Base-by-base conservation (phyloP, 1,284 basidiomycete species). In the Leccinum angustisporum region DNA sequence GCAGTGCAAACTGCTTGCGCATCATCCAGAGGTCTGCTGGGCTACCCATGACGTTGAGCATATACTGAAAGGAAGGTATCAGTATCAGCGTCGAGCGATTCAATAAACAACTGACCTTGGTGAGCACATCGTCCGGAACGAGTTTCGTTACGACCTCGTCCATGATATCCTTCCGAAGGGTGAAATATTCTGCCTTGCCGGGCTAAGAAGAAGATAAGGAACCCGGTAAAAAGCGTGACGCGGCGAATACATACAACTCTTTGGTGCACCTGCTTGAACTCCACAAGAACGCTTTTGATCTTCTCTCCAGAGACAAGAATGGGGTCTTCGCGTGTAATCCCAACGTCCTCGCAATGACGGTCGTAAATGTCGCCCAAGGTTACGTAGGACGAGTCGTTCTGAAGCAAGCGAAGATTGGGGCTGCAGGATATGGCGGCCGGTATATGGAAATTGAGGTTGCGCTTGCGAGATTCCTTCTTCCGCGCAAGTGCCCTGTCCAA, bases 311-410 rank as follows among this genome's bases (percentile, higher is more conserved):
- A 88, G 59, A 87, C 85, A 33, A 98, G 80, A 38, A 93, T 86
- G 0, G 97, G 93, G 67, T 98, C 95, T 77, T 99, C 97, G 68
- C 92, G 86, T 8, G 88, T 85, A 66, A 97, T 86, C 14, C 92
- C 89, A 54, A 80, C 81, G 63, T 86, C 84, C 65, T 90, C 84
- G 74, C 95, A 97, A 73, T 95, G 90, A 50, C 90, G 85, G 73
- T 99, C 97, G 75, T 93, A 96, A 61, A 99, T 92, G 69, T 99
- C 98, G 65, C 94, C 94, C 61, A 99, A 79, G 21, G 90, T 91
- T 67, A 97, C 84, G 70, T 97, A 96, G 0, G 95, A 95, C 1
- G 91, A 85, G 76, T 99, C 96, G 66, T 91, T 94, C 75, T 97
- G 94, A 61, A 97, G 84, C 50, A 99, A 80, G 46, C 97, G 90